phyloP scores from a whole-genome alignment of 768 basidiomycete species.

The Termitomyces sp. region DNA sequence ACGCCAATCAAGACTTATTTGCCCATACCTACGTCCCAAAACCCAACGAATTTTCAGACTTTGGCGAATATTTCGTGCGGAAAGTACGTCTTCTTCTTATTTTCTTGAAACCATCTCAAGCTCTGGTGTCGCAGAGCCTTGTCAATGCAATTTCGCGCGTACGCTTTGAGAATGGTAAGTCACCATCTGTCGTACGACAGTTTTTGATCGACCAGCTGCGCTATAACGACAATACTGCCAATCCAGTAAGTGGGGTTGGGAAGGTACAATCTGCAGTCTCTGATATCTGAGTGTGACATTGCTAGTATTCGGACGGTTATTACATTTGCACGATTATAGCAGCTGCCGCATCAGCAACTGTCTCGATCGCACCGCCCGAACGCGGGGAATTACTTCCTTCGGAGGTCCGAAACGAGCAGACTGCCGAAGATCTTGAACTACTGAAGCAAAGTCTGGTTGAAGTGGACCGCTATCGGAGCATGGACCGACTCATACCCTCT shows the following conservation, averaged over 20 bases:
- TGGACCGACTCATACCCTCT: conserved; percentile 94
- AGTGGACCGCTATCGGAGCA: conserved; percentile 87
- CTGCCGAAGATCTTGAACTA: conserved; percentile 63
- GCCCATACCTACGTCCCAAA: conserved; percentile 88
- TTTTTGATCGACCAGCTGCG: conserved; percentile 91
- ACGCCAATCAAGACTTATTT: conserved; percentile 79
- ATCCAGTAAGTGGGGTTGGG: conserved; percentile 53
- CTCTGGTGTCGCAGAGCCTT: conserved; percentile 48
- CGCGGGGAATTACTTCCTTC: conserved; percentile 72
- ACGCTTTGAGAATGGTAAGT: conserved; percentile 83
- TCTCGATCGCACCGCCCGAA: conserved; percentile 76
- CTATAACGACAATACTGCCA: conserved; percentile 93
- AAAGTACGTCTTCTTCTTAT: conserved; percentile 53
- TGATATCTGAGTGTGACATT: background rate
- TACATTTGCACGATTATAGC: conserved; percentile 88
- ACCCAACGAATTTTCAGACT: conserved; percentile 90
- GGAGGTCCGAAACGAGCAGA: conserved; percentile 65
- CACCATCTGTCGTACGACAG: conserved; percentile 79
- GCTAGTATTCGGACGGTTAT: conserved; percentile 84
- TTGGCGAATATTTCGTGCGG: conserved; percentile 91
- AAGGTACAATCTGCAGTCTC: background rate
- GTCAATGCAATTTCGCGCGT: conserved; percentile 82
- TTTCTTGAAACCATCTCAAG: background rate
- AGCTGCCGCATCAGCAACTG: conserved; percentile 73
- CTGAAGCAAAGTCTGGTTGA: conserved; percentile 75